These are phyloP conservation scores for Dovyalis caffra DNA, from an alignment of 345 rosid genomes.

Conservation along the genomic window DNA sequence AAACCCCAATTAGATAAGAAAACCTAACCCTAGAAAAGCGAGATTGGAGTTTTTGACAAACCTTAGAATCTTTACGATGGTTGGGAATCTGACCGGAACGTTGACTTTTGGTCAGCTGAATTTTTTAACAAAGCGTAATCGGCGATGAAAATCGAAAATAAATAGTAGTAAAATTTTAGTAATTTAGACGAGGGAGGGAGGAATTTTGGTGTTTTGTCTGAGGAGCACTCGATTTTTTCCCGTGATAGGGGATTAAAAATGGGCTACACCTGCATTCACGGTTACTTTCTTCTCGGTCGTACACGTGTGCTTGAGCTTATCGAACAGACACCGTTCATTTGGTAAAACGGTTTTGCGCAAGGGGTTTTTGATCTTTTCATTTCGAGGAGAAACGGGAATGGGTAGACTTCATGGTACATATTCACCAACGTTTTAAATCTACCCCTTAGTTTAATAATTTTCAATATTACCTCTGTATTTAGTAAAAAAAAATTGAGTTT, in stretches of 20 bases:
- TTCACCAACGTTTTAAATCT: not conserved
- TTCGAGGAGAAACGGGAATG: not conserved
- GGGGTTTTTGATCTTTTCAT: not conserved
- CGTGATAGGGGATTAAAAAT: constrained; percentile 12
- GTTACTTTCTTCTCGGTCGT: constrained; percentile 26
- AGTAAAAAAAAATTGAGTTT: too few relatives aligned
- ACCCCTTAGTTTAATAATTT: too few relatives aligned
- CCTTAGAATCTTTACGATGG: constrained; percentile 19
- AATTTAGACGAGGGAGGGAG: not conserved
- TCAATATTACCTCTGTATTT: too few relatives aligned
- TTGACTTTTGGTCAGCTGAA: constrained; percentile 15
- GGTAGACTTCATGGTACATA: not conserved
- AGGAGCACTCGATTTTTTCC: constrained; percentile 45
- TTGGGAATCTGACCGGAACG: constrained; percentile 19
- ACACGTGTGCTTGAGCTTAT: constrained; percentile 33
- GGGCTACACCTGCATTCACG: constrained; percentile 26
- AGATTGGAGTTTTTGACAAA: not conserved
- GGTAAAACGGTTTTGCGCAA: not conserved
- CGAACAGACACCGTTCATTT: constrained; percentile 29
- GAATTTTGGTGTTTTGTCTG: constrained; percentile 16
- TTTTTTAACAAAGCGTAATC: not conserved
- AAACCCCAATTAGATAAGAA: not conserved
- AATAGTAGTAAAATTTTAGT: not conserved
- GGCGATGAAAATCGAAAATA: not conserved
- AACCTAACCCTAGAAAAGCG: not conserved